These are phyloP conservation scores for Pleurotus ostreatus DNA, from an alignment of 768 basidiomycete genomes.

Conservation along the genomic window DNA sequence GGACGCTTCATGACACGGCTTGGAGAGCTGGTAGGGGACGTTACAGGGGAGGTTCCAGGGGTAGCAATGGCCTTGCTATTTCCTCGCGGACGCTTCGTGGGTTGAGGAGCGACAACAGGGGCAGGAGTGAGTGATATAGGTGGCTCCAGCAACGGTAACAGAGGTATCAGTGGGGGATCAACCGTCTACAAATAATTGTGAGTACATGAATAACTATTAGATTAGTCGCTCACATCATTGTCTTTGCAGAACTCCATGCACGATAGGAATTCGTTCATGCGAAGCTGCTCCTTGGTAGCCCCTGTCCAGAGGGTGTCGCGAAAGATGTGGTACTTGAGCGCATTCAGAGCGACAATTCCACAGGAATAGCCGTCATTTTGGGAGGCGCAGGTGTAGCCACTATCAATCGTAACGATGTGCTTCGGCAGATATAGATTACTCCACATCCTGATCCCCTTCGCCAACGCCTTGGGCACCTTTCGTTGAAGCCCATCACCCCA, in stretches of 20 bases:
- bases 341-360: background rate
- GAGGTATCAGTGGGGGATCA: background rate
- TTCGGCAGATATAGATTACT: background rate
- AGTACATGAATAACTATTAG: background rate
- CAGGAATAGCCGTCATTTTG: background rate
- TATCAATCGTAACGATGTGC: background rate
- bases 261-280: background rate
- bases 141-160: background rate
- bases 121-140: background rate
- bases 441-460: background rate
- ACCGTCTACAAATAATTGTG: background rate
- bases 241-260: background rate
- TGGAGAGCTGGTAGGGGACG: background rate
- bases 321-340: background rate
- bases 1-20: background rate
- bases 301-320: background rate
- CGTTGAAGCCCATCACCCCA: constrained; percentile 10
- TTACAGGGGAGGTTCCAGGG: background rate
- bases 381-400: background rate
- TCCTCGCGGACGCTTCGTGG: no score
- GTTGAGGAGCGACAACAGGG: background rate
- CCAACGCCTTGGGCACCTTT: background rate
- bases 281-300: background rate
- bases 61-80: no score
- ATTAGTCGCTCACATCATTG: background rate